Conservation (phyloP, 1,284 basidiomycete species). For the Psilocybe mexicana region DNA sequence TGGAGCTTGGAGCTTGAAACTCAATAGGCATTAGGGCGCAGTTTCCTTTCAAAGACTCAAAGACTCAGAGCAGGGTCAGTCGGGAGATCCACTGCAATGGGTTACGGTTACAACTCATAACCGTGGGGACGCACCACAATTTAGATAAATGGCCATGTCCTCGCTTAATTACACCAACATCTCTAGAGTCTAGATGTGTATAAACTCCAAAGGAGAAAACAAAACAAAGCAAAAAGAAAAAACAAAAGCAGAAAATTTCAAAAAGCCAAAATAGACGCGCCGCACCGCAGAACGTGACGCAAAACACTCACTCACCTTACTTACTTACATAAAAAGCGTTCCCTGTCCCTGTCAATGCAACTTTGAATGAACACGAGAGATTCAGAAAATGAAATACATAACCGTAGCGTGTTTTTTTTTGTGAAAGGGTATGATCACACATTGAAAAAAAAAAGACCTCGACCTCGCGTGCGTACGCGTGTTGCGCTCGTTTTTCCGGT, state of each 20-base stretch:
- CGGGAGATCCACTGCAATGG: background rate
- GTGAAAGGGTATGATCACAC: too few relatives aligned
- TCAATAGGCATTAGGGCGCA: background rate
- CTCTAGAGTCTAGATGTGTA: background rate
- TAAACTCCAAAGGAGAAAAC: background rate
- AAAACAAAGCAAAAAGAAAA: background rate
- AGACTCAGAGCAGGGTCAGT: slow-evolving; percentile 8
- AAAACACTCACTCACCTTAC: too few relatives aligned
- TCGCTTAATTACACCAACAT: slow-evolving; percentile 4
- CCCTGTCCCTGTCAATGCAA: too few relatives aligned
- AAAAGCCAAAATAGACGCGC: slow-evolving; percentile 4
- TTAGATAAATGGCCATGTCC: slow-evolving; percentile 10
- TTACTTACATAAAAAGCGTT: too few relatives aligned
- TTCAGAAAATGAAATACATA: too few relatives aligned
- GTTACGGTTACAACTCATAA: background rate
- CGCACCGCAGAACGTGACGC: background rate
- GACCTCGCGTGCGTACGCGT: background rate
- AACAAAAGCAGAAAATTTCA: background rate
- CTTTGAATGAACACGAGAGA: too few relatives aligned
- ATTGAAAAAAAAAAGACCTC: too few relatives aligned
- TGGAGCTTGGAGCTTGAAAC: background rate
- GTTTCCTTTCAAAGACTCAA: background rate
- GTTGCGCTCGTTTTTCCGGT: background rate
- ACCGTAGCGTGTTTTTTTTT: too few relatives aligned
- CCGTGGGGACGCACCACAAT: slow-evolving; percentile 5